Percentiles rank a stretch among this genome's conserved stretches.
These are phyloP conservation scores for Cutaneotrichosporon sp. DNA, from an alignment of 1,284 basidiomycete species.

Conservation along the genomic window DNA sequence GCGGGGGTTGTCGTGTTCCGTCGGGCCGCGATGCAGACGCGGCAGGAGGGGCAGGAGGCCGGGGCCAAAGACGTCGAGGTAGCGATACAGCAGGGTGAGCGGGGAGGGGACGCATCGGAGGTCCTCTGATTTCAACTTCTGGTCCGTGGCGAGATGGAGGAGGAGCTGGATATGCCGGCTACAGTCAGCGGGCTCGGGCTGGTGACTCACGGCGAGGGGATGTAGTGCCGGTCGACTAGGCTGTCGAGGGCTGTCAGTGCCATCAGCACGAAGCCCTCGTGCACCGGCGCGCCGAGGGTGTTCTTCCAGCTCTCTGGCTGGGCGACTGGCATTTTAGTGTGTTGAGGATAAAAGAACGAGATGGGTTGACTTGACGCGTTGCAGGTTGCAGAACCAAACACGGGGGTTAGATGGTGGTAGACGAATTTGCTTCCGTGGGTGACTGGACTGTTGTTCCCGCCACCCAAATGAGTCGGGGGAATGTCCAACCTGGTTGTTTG, in stretches of 20 bases:
- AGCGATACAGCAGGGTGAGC: conserved; percentile 18
- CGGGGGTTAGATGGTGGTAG: too few relatives aligned
- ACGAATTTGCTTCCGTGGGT: too few relatives aligned
- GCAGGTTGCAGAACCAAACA: background rate
- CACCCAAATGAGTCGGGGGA: too few relatives aligned
- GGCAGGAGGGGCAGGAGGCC: conserved; percentile 8
- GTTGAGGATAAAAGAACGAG: background rate
- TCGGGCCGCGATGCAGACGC: background rate
- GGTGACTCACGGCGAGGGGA: conserved; percentile 3
- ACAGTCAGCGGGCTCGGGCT: background rate
- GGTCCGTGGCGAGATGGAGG: conserved; percentile 21
- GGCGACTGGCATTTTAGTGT: background rate
- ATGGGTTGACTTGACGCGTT: background rate
- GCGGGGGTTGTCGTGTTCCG: background rate
- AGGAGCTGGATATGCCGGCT: conserved; percentile 35
- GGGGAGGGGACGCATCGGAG: conserved; percentile 6
- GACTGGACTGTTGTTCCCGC: too few relatives aligned
- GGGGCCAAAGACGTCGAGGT: conserved; percentile 18
- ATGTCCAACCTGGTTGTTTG: too few relatives aligned
- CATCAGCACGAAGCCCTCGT: conserved; percentile 3
- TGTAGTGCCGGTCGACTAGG: conserved; percentile 6
- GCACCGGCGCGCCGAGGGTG: background rate
- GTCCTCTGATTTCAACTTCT: background rate
- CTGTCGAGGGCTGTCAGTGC: conserved; percentile 11
- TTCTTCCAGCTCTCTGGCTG: conserved; percentile 6